Base-by-base conservation (phyloP, 169 alveolate genomes). In the Babesia microti region DNA sequence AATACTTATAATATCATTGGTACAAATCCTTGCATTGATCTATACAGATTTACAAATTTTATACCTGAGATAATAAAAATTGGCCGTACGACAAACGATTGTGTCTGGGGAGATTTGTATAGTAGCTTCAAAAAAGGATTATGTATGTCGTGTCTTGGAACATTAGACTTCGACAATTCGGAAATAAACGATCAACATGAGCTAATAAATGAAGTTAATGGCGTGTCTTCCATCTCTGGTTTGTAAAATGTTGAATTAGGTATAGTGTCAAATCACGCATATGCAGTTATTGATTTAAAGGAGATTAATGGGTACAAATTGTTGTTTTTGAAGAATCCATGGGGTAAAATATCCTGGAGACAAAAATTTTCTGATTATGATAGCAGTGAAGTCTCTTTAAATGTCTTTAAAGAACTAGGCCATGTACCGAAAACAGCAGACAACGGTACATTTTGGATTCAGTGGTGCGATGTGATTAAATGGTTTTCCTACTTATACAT, bases 311-410 rank as follows among this genome's bases (percentile, higher is more conserved):
- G 71, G 11, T 51, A 50, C 29, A 75, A 79, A 26, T 50, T 89
- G 40, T 27, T 88, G 44, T 79, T 80, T 36, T 78, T 88, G 14
- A 87, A 87, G 46, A 89, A 89, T 37, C 97, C 97, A 1, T 89
- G 97, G 97, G 94, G 97, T 14, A 74, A 78, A 40, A 74, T 86
- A 32, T 59, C 89, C 12, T 89, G 93, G 92, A 87, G 72, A 39
- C 89, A 90, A 9, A 66, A 58, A 30, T 82, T 72, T 51, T 75
- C 89, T 3, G 79, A 78, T 18, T 33, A 46, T 29, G 91, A 81
- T 47, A 52, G 68, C 85, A 85, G 63, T 70, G 29, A 58, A 32
- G 24, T 60, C 70, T 28, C 36, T 80, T 14, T 61, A 61, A 35
- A 53, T 44, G 21, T 32, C 52, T 23, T 46, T 71, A 23, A 57